Base-by-base conservation (phyloP, 495 filamentous ascomycete species). In the Aspergillus steynii region DNA sequence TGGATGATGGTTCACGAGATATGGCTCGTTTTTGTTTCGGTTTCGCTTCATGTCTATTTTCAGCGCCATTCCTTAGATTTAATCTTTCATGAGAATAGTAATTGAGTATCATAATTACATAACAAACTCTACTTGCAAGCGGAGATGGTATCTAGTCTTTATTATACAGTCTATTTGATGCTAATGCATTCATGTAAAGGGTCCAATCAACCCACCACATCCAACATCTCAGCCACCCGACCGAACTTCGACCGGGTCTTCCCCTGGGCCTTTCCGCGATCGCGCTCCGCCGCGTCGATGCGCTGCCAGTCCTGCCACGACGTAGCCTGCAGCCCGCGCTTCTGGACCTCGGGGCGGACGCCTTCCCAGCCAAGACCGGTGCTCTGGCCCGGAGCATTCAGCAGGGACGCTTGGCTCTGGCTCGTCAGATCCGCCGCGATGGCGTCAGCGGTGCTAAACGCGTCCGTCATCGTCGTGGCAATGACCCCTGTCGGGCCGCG, bases 401-500 rank as follows among this genome's bases (percentile, higher is more conserved):
- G 70, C 50, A 88, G 85, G 3, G 76, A 75, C n/a, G 65, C 60
- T 15, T 65, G 64, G 46, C 51, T 61, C 9, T 68, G 62, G 1
- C 54, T 60, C 8, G 74, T 64, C 85, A 92, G 91, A 67, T 98
- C 95, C 9, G 81, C 71, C 0, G 82, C 82, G 53, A 99, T 88
- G 2, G 87, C 86, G 71, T 96, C 92, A 0, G 86, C 96, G 2
- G 93, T 97, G 20, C 84, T 82, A 68, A 97, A 97, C 0, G 93
- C 96, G 73, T 98, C 96, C 55, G 88, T 86, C 94, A 99, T 96
- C 0, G 95, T 99, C 29, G 87, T 92, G 9, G 95, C 94, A 71
- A 99, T 98, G 3, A 97, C 94, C 5, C 95, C 95, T 5, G 93
- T 96, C 0, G 95, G 96, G 1, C 95, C 95, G 48, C 91, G 82